Base-by-base conservation (phyloP, 2,329 filamentous ascomycete genomes). In the Colletotrichum eremochloae region DNA sequence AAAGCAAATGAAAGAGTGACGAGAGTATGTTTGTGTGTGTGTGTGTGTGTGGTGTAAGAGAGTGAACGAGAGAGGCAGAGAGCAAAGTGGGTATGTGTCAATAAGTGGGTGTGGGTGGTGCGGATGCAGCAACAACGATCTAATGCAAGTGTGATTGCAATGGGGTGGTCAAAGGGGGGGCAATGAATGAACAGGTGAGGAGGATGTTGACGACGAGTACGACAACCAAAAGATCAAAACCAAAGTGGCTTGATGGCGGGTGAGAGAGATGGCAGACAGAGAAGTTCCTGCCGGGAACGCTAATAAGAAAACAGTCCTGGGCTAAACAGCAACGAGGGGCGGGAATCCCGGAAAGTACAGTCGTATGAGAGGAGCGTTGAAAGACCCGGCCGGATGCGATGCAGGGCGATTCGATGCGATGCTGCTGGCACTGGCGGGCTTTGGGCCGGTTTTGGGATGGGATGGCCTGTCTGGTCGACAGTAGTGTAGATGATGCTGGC, bases 21-120 rank as follows among this genome's bases (percentile, higher is more conserved):
- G 46, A 46, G 56, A 62, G 44, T 46, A 9, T 3, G 20, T 14
- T n/a, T 29, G 46, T 29, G n/a, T 29, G 44, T n/a, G 44, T 12
- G 44, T 48, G 20, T 48, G 46, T 48, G 46, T 48, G 46, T 48
- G 38, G 44, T 48, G 20, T 48, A 56, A 12, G 24, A 38, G 31
- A 38, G 29, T 40, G 63, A n/a, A 20, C 2, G 20, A 50, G 55
- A 36, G 46, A 40, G 31, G 18, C 5, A 52, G 57, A 52, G 64
- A 61, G 56, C 48, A 58, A 60, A 67, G 70, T 65, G 66, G 56
- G 53, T 60, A 52, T 68, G 69, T 67, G 55, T 50, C 46, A 74
- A 67, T 63, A 69, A 68, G 67, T 67, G 69, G 66, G 44, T 46
- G 62, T 64, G 68, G 48, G 50, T 56, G 65, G 71, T 70, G 67